Percentiles rank a stretch among this genome's conserved stretches.
phyloP scores from a whole-genome alignment of 1,284 basidiomycete genomes.

The Ceratobasidium sp. region DNA sequence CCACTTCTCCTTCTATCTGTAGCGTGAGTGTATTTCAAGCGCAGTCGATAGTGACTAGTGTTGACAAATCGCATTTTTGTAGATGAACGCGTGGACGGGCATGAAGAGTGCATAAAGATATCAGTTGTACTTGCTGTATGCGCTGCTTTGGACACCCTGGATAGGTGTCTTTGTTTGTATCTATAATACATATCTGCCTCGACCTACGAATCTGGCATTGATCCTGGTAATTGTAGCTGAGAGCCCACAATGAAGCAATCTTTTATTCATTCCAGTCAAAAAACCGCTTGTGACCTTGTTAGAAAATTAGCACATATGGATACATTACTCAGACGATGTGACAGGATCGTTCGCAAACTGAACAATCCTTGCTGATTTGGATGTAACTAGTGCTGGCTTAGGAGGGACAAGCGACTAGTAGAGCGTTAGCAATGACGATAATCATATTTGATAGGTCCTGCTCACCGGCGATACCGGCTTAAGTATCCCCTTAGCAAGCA shows the following conservation, averaged over 20 bases:
- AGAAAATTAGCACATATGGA: background rate
- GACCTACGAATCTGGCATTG: too few relatives aligned
- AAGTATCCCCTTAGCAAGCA: conserved; percentile 6
- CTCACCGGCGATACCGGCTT: background rate
- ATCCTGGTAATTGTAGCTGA: too few relatives aligned
- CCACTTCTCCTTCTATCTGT: conserved; percentile 27
- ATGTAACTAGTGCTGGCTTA: background rate
- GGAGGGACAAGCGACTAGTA: too few relatives aligned
- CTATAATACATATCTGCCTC: too few relatives aligned
- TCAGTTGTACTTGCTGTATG: too few relatives aligned
- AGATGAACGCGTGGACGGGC: conserved; percentile 40
- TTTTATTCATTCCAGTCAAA: background rate
- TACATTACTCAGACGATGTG: background rate
- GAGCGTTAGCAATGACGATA: background rate
- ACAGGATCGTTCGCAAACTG: conserved; percentile 4
- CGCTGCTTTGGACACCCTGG: too few relatives aligned
- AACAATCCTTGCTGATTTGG: background rate
- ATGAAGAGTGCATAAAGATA: conserved; percentile 12
- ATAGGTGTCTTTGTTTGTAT: too few relatives aligned
- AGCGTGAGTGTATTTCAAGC: conserved; percentile 17
- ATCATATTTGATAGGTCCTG: background rate
- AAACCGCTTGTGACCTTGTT: background rate
- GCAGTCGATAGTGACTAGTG: too few relatives aligned
- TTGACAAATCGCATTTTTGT: too few relatives aligned
- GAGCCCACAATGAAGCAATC: background rate